Base-by-base conservation (phyloP, 768 basidiomycete species). In the Dictyophora rubrovolvata region DNA sequence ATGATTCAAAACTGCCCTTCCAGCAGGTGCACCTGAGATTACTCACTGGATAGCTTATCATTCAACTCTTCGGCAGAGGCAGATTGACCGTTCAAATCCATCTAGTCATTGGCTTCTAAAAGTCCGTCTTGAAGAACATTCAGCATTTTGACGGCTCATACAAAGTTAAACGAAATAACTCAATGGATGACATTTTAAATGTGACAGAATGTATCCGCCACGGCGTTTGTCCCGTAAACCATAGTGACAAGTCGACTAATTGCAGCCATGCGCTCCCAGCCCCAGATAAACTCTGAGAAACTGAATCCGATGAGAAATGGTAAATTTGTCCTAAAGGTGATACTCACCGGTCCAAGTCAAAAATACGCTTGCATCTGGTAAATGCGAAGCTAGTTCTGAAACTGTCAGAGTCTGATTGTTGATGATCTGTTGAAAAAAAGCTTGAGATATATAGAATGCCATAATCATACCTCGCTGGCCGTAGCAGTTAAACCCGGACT, bases 201-300 rank as follows among this genome's bases (percentile, higher is more conserved):
- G 77, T 79, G n/a, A 70, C 65, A 20, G 68, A 70, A 65, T 76
- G 87, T 5, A 85, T 80, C 58, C 83, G 77, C 18, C 85, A 74
- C 35, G 84, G 83, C 2, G 86, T 85, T n/a, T 81, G 77, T 2
- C 85, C 86, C 42, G 84, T 71, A 54, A 87, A 76, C 74, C 81
- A 79, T 14, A 85, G 56, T 6, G 79, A 61, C 8, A 87, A 67
- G 8, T 78, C 74, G 35, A 75, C 75, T 10, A 83, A 67, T 64
- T 85, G 83, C 5, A 80, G 72, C 23, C 86, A 70, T 10, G 79
- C 79, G 21, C 71, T 70, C 0, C 78, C 80, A 2, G 79, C 78
- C 22, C 79, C 80, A 21, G 78, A 71, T 36, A 81, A 67, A 49
- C 80, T 79, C 65, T 80, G 78, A 1, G 79, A 77, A 8, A 78